Base-by-base conservation (phyloP, 192 early-diverging fungal genomes). In the Rhizophagus sp. region DNA sequence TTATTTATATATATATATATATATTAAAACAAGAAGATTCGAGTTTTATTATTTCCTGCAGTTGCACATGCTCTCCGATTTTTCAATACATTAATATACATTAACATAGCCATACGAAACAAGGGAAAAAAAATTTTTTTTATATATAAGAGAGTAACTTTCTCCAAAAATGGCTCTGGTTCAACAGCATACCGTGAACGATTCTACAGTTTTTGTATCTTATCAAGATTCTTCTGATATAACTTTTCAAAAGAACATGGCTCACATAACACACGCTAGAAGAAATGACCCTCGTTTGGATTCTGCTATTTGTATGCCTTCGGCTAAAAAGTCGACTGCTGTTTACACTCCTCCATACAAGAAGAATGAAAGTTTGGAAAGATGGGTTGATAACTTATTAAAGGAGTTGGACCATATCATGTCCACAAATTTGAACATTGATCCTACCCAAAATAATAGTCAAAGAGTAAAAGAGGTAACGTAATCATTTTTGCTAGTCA, bases 261-360 rank as follows among this genome's bases (percentile, higher is more conserved):
- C 52, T 57, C 52, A 57, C 5, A 5, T 57, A 57, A 57, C n/a
- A n/a, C n/a, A 57, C 3, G 52, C 4, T 19, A 44, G 33, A 70
- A 70, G 22, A 44, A 70, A 41, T 41, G 36, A 70, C 33, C 68
- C 34, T 19, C 47, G 75, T 13, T n/a, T 76, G 24, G 75, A 76
- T 27, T 76, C 75, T n/a, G 75, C 61, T 11, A 76, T 76, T n/a
- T 63, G 75, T 41, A 76, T 76, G 61, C 61, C 75, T 63, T 76
- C 75, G 9, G 8, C 61, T 17, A 76, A 76, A 47, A 63, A 76
- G 62, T 44, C 75, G 8, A 63, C 75, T 17, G 22, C 62, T 13
- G 19, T 19, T n/a, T 63, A 39, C 41, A 15, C 13, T 57, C 9
- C 73, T 25, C 30, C 73, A 27, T 62, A 30, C 8, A 75, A 30